Base-by-base conservation (phyloP, 108 stramenopile species). In the Fistulifera solaris region DNA sequence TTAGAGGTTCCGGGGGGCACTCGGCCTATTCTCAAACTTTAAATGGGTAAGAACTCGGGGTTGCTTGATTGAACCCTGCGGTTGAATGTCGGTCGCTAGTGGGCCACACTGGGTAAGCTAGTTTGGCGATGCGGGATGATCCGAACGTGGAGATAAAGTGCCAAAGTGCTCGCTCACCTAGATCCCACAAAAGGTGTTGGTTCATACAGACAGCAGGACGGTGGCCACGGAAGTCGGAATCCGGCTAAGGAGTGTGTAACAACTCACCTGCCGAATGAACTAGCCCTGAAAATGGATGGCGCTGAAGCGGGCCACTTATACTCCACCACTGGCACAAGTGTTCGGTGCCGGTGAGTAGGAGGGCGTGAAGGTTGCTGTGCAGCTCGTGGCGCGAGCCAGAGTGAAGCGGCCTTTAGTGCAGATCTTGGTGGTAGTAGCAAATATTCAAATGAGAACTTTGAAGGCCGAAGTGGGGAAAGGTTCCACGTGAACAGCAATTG, bases 121-220 rank as follows among this genome's bases (percentile, higher is more conserved):
- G 83, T 75, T 79, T 85, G 92, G 92, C 92, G 87, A 94, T 94
- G 88, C 86, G 92, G 92, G 88, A 90, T 94, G 93, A 89, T 83
- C 93, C 87, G 86, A 89, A 90, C 86, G 89, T 80, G 67, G 78
- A 80, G 93, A 88, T 90, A 94, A 94, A 85, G 89, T 85, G 89
- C 87, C 85, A 82, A 83, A 90, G 72, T 94, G 82, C 76, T 75
- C 93, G 81, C 87, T 91, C 87, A 87, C 81, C 87, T 86, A 92
- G 89, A 94, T 88, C 83, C 89, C 88, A 94, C 86, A 94, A 94
- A 94, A 86, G 87, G 93, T 87, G 93, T 94, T 89, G 87, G 92
- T 93, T 86, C 87, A 93, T 93, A 75, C 81, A 80, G 85, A 90
- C 93, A 94, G 87, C 87, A 87, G 86, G 88, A 90, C 93, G 87